Evolutionary conservation across 768 basidiomycete species (phyloP), one percentile per base, ranked within the genome.

Genomic region (Hortiboletus campestris): DNA sequence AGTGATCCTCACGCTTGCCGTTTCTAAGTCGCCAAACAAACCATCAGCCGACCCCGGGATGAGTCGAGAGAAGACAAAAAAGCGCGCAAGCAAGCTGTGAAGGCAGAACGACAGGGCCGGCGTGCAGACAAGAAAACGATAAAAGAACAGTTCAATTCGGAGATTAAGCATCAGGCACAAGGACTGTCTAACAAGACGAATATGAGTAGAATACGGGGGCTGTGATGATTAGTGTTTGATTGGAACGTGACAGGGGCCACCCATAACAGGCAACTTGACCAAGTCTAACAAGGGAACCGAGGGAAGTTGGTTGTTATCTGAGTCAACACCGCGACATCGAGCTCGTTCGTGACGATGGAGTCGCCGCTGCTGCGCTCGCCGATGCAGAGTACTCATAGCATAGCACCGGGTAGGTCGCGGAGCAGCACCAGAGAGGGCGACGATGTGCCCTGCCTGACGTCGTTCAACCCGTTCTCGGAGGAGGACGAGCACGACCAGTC

Each of bases 401-500:
- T 75, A 16, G 74, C 75, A 17, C 79, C 81, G 12, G 82, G 80
- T 1, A 76, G 84, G 65, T 87, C 86, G 13, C 79, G 84, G 61
- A 84, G 83, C 70, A 84, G 79, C 69, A 79, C 80, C 32, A 85
- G 80, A 63, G 69, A 75, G 10, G 69, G 58, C 19, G 77, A 86
- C 48, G 90, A 90, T 76, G 79, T 86, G 42, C 80, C 81, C 43
- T 83, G 84, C 65, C 74, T 94, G 53, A 94, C 93, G 29, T 89
- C 89, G 47, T 92, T 89, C 78, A 94, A 94, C 68, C 91, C 91
- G 7, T 94, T 93, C 75, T 84, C 89, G n/a, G 90, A 92, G 67
- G 93, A 94, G 68, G 91, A 94, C 67, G 92, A 94, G 71, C 83
- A 91, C 67, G 91, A 93, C 61, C 87, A 90, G 63, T 88, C 90